Conservation (phyloP, 495 filamentous ascomycete genomes). For the Parathielavia hyrcaniae region DNA sequence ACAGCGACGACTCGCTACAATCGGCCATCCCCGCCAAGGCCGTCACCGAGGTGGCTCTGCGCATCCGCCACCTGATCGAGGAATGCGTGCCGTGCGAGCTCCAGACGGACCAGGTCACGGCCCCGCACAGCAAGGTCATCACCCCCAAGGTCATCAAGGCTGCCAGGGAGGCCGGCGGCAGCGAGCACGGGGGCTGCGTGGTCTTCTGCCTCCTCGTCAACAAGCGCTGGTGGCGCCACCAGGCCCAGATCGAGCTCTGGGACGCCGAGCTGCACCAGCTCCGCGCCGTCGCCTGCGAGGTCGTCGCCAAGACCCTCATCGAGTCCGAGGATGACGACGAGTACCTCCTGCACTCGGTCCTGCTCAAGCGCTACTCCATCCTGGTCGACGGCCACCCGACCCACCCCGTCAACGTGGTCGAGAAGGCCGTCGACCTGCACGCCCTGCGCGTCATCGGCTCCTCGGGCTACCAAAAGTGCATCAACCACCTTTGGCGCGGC, state of each 20-base stretch:
- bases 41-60: slow-evolving; percentile 82
- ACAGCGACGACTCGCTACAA: slow-evolving; percentile 45
- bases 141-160: slow-evolving; percentile 70
- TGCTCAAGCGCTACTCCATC: slow-evolving; percentile 90
- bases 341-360: slow-evolving; percentile 68
- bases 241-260: slow-evolving; percentile 78
- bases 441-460: slow-evolving; percentile 79
- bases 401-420: slow-evolving; percentile 74
- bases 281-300: slow-evolving; percentile 79
- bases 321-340: slow-evolving; percentile 70
- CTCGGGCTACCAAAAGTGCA: slow-evolving; percentile 91
- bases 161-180: slow-evolving; percentile 71
- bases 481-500: slow-evolving; percentile 84
- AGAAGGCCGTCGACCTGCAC: slow-evolving; percentile 88
- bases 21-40: slow-evolving; percentile 60
- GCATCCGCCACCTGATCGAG: slow-evolving; percentile 87
- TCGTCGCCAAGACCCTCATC: slow-evolving; percentile 92
- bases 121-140: slow-evolving; percentile 76
- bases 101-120: slow-evolving; percentile 61
- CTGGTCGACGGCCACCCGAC: slow-evolving; percentile 64
- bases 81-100: slow-evolving; percentile 83
- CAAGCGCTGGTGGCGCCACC: slow-evolving; percentile 83
- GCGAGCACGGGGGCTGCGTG: slow-evolving; percentile 68
- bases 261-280: slow-evolving; percentile 77
- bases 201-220: slow-evolving; percentile 80